Conservation (phyloP, 495 filamentous ascomycete species). For the Hapsidospora chrysogenum region DNA sequence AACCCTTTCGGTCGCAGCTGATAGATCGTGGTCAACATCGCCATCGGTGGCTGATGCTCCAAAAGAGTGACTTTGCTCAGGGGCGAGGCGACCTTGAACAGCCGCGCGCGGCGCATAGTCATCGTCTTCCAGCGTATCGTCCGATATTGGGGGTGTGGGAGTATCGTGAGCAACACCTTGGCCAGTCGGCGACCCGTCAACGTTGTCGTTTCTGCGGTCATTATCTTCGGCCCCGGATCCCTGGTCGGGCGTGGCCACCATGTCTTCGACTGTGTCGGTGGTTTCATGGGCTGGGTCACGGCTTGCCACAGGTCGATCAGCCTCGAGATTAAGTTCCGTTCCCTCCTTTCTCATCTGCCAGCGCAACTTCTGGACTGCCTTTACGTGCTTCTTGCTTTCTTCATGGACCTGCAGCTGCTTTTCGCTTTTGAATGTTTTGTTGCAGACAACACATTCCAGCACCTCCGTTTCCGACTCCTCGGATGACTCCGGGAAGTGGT, state of each 20-base stretch:
- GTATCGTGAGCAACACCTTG: too few relatives aligned
- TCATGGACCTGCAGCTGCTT: slow-evolving; percentile 89
- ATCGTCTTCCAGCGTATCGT: slow-evolving; percentile 14
- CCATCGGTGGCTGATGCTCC: too few relatives aligned
- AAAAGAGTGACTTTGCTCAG: too few relatives aligned
- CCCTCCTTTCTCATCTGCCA: slow-evolving; percentile 74
- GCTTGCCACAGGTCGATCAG: too few relatives aligned
- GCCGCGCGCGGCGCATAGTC: slow-evolving; percentile 26
- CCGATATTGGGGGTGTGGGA: too few relatives aligned
- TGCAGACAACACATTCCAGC: slow-evolving; percentile 83
- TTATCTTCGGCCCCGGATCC: too few relatives aligned
- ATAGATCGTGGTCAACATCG: too few relatives aligned
- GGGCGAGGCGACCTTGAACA: slow-evolving; percentile 24
- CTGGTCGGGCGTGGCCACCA: too few relatives aligned
- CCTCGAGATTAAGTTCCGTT: slow-evolving; percentile 36
- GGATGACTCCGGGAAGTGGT: slow-evolving; percentile 17
- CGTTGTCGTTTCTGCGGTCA: too few relatives aligned
- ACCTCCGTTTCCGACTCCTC: slow-evolving; percentile 40
- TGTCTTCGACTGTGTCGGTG: background rate
- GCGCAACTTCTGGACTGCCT: slow-evolving; percentile 62
- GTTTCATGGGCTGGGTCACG: too few relatives aligned
- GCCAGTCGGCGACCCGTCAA: too few relatives aligned
- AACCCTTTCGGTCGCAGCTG: too few relatives aligned
- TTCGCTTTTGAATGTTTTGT: slow-evolving; percentile 86
- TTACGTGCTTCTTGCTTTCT: slow-evolving; percentile 87